Conservation (phyloP, 225 moss, liverwort and hornwort species). For the Straminergon stramineum region DNA sequence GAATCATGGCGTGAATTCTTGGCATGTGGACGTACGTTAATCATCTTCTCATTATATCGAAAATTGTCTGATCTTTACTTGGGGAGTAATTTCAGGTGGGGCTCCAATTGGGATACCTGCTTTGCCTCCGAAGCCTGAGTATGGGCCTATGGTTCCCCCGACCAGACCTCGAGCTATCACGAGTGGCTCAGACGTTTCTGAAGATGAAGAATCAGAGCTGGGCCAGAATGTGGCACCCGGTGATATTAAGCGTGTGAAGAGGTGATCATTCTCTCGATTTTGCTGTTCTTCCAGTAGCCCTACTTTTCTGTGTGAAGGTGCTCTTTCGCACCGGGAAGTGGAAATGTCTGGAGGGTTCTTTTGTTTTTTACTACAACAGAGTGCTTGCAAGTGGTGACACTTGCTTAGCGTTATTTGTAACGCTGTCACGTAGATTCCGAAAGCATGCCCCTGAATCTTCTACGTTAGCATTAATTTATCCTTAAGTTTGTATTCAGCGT, state of each 20-base stretch:
- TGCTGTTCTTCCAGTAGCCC: background rate
- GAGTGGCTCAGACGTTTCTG: slow-evolving; percentile 86
- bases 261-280: slow-evolving; percentile 28
- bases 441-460: background rate
- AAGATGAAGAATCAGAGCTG: slow-evolving; percentile 68
- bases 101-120: slow-evolving; percentile 64
- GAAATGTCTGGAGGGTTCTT: background rate
- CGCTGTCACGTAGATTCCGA: background rate
- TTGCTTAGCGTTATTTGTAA: background rate
- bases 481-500: background rate
- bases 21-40: background rate
- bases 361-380: background rate
- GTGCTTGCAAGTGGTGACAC: background rate
- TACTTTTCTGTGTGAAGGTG: background rate
- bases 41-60: background rate
- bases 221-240: slow-evolving; percentile 70
- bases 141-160: slow-evolving; percentile 13
- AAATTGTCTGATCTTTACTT: background rate
- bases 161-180: slow-evolving; percentile 47
- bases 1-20: background rate
- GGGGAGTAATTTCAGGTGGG: background rate
- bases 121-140: slow-evolving; percentile 75
- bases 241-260: slow-evolving; percentile 86
- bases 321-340: background rate
- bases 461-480: background rate